Evolutionary conservation across 176 grass and related monocot genomes (phyloP), one percentile per base, ranked within the genome.

Genomic region (Carex cristatella): DNA sequence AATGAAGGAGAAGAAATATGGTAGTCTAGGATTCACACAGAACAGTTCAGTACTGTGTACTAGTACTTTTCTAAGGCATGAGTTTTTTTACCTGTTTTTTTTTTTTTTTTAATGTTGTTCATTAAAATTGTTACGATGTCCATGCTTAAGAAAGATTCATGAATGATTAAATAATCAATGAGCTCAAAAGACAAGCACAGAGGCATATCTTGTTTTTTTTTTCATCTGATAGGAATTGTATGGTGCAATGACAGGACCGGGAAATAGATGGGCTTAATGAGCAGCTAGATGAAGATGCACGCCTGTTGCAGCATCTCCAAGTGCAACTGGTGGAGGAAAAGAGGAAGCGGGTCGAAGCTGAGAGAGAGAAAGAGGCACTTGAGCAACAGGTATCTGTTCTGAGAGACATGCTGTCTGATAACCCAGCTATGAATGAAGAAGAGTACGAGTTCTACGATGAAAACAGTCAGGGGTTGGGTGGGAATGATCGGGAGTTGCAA

Each of bases 211-310:
- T 44, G 38, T 54, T 76, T 76, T 1, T 23, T 23, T 53, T 55
- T 78, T 57, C 23, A 27, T 78, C 51, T 78, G 12, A 78, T 32
- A 28, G 8, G 51, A 49, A 78, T 57, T 5, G 10, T 12, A 56
- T 55, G 27, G 27, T 54, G 23, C 27, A 77, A 31, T 83, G 79
- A 75, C 90, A 99, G 96, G 96, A 99, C 71, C 88, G 91, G 76
- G 96, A 99, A 85, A 99, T 99, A 69, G 87, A 89, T 59, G 96
- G 93, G 19, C 85, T 99, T 16, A 99, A 94, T 19, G 93, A 94
- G 79, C 96, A 99, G 81, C 40, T 99, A 65, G 93, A 99, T 48
- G 96, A 99, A 84, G 96, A 99, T 89, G 90, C 96, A 37, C 88
- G 93, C 1, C 84, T 88, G 75, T 69, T 99, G 3, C 91, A 99